Base-by-base conservation (phyloP, 305 asterid genomes). In the Rubia occidens region DNA sequence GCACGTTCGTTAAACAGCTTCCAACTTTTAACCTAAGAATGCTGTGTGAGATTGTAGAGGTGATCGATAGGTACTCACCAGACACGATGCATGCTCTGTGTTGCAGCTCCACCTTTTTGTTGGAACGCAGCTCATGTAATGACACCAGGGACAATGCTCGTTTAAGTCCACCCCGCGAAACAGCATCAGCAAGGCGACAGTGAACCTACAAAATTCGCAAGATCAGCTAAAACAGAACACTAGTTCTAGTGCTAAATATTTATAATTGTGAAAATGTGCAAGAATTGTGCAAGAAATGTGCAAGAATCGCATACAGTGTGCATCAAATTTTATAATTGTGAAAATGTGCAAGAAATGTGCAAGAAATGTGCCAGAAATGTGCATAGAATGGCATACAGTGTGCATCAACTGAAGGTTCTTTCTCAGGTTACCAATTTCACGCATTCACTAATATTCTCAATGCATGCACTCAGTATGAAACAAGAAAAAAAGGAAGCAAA, bases 131-230 rank as follows among this genome's bases (percentile, higher is more conserved):
- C 84, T 83, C 74, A 81, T 68, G 74, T 83, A 77, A 71, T 83
- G 84, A 72, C 88, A 83, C 88, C 85, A 83, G 4, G 84, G 72
- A 47, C 86, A 84, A 17, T 71, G 82, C 37, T 75, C 84, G 40
- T 84, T 81, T 64, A 81, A 66, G 76, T 84, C 74, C 59, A 77
- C 82, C 47, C 85, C 88, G 35, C 80, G 81, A 67, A 84, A 74
- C 73, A 84, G 83, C 74, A 77, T 67, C 64, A 81, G 78, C 68
- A 81, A 53, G 73, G 81, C 80, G 11, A 60, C 43, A 2, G 79
- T 74, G 64, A 81, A 75, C 74, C 84, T 83, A 42, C 21, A 24
- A 56, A 67, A 39, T 55, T 54, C 45, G 39, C 13, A 47, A 56
- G 10, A 32, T 60, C 3, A 55, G 69, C 61, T 40, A 58, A 56